Conservation (phyloP, 441 rosid genomes). For the Euphorbia celastroides region DNA sequence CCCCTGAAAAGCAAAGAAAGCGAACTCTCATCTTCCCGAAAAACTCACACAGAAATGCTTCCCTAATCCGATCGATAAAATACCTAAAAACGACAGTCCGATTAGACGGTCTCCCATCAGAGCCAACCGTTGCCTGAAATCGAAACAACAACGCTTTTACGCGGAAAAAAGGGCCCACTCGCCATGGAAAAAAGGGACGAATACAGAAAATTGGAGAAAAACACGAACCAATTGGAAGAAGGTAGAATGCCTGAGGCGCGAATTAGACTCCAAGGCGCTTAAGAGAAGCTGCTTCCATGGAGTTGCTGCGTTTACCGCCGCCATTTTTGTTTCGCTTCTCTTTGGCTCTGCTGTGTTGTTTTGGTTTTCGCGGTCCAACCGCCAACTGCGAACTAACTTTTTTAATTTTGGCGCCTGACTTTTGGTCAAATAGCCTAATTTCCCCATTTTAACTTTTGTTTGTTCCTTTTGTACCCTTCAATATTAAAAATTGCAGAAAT, state of each 20-base stretch:
- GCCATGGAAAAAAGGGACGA: background rate
- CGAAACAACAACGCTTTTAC: background rate
- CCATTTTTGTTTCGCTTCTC: background rate
- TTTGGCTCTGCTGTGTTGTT: too few species aligned
- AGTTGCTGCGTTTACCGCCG: slow-evolving; percentile 13
- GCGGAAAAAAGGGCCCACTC: background rate
- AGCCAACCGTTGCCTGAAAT: slow-evolving; percentile 73
- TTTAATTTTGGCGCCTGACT: too few species aligned
- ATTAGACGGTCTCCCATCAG: slow-evolving; percentile 71
- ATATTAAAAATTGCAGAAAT: too few species aligned
- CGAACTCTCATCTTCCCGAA: background rate
- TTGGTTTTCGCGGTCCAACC: too few species aligned
- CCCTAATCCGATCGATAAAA: background rate
- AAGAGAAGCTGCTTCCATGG: slow-evolving; percentile 87
- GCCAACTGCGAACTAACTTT: too few species aligned
- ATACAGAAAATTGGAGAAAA: background rate
- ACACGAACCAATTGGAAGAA: slow-evolving; percentile 52
- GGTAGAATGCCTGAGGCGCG: slow-evolving; percentile 59
- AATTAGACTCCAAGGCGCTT: slow-evolving; percentile 57
- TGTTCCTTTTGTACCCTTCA: too few species aligned
- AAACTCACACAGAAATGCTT: background rate
- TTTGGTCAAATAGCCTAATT: too few species aligned
- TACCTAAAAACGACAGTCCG: slow-evolving; percentile 84
- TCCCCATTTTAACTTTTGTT: too few species aligned
- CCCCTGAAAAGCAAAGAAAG: slow-evolving; percentile 39